phyloP scores from a whole-genome alignment of 164 flowering plant species.

The Magnolia changhungtana region DNA sequence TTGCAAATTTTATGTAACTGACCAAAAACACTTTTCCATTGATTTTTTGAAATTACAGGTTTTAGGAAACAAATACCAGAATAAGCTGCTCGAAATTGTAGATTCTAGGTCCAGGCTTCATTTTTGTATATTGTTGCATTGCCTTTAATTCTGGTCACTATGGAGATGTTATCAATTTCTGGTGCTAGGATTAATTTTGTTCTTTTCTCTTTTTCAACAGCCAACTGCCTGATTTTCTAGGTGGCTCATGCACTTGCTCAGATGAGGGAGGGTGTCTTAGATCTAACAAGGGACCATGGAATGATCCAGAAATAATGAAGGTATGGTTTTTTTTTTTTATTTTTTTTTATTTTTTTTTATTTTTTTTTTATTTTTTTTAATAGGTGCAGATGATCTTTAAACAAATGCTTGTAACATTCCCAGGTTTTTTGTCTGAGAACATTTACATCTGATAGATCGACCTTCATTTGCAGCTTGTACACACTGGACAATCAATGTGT shows the following conservation, averaged over 20 bases:
- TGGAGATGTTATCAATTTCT: slow-evolving; percentile 2
- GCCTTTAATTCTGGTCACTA: not conserved
- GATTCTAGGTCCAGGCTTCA: slow-evolving; percentile 55
- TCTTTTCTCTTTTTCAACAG: slow-evolving; percentile 35
- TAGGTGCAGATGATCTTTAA: not conserved
- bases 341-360: not conserved
- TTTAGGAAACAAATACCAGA: slow-evolving; percentile 61
- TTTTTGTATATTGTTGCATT: not conserved
- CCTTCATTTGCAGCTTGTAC: slow-evolving; percentile 44
- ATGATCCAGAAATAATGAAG: slow-evolving; percentile 72
- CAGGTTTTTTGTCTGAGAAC: too few species aligned
- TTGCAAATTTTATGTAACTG: slow-evolving; percentile 3
- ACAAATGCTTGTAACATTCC: not conserved
- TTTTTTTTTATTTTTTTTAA: not conserved
- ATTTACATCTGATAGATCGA: too few species aligned
- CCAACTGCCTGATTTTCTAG: slow-evolving; percentile 87
- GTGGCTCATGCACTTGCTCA: slow-evolving; percentile 76
- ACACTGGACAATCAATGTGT: slow-evolving; percentile 31
- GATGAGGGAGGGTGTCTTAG: slow-evolving; percentile 79
- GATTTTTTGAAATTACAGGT: slow-evolving; percentile 43
- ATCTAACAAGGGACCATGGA: slow-evolving; percentile 92
- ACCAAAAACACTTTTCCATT: slow-evolving; percentile 1
- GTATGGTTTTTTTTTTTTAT: slow-evolving; percentile 18
- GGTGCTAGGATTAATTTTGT: slow-evolving; percentile 6
- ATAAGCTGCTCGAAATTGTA: slow-evolving; percentile 63